Percentiles rank a stretch among this genome's conserved stretches.
Conservation (phyloP, 2,329 filamentous ascomycete genomes). For the Neonectria coccinea region DNA sequence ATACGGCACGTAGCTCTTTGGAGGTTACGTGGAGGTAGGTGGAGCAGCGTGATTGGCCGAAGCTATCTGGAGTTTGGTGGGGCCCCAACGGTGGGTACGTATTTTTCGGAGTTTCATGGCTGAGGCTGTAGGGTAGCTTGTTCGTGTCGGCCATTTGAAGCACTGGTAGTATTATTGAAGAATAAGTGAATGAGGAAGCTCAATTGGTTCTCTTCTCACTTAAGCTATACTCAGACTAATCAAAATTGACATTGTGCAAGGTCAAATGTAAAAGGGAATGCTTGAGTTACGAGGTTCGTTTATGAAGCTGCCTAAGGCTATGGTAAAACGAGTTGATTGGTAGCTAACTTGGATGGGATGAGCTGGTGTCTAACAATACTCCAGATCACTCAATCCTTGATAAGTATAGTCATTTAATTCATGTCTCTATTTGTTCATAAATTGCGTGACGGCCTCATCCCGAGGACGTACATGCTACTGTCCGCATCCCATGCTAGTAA, state of each 20-base stretch:
- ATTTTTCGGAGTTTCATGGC: neutral
- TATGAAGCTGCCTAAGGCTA: too few relatives aligned
- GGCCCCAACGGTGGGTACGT: slow-evolving; percentile 9
- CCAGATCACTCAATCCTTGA: too few relatives aligned
- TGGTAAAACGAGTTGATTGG: too few relatives aligned
- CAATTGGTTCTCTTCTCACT: neutral
- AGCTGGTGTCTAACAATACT: too few relatives aligned
- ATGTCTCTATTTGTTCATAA: neutral
- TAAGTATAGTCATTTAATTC: neutral
- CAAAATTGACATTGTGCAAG: too few relatives aligned
- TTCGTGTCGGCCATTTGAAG: slow-evolving; percentile 1
- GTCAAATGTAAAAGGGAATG: too few relatives aligned
- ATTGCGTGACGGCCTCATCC: neutral
- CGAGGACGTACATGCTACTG: neutral
- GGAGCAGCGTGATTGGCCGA: slow-evolving; percentile 40
- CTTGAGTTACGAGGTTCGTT: too few relatives aligned
- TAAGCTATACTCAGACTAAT: too few relatives aligned
- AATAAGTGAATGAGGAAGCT: too few relatives aligned
- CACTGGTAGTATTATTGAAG: neutral
- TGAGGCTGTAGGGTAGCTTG: slow-evolving; percentile 10
- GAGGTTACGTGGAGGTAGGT: slow-evolving; percentile 48
- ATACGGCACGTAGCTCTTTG: slow-evolving; percentile 25
- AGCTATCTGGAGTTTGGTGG: slow-evolving; percentile 35
- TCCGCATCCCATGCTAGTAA: neutral
- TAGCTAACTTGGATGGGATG: too few relatives aligned